Evolutionary conservation across 441 rosid genomes (phyloP), one percentile per base, ranked within the genome.

Genomic region (Codiaeum variegatum): DNA sequence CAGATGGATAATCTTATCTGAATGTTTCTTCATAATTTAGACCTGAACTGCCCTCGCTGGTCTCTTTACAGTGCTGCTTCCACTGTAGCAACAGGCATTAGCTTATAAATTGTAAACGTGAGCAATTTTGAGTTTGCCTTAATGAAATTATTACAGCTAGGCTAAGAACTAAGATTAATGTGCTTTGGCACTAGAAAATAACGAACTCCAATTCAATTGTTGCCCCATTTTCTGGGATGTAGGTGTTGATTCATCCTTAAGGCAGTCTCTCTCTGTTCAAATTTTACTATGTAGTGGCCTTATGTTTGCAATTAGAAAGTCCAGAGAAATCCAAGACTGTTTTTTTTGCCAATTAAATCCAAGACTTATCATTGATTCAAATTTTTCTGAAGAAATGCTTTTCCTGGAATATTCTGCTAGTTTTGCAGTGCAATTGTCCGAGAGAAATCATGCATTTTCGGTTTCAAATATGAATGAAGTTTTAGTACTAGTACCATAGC

Each of bases 161-260:
- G 46, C 66, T 62, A 62, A 61, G 13, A 61, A 61, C 65, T 32
- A 9, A 62, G 24, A 32, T n/a, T 62, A n/a, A n/a, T 23, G 29
- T 54, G 29, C 12, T 21, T 4, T 54, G 21, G 28, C 59, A 21
- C 9, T 0, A 23, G 28, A 4, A 23, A 2, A 21, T 23, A n/a
- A 54, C 59, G 9, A 54, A 54, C 29, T 54, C 59, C 10, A 10
- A 49, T 49, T 49, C 54, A 49, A 36, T 31, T 60, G 16, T 32
- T 61, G 4, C 65, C 46, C 26, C 13, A n/a, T 62, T 62, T 62
- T 36, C 29, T 55, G 16, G 60, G 11, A 55, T 55, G 60, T 3
- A 55, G 60, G 19, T 3, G 7, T n/a, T 51, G 29, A 23, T 23
- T 8, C 5, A 55, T 3, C 31, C 60, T 3, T 54, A 21, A 52